phyloP scores from a whole-genome alignment of 768 basidiomycete genomes.

The Pleurotus cornucopiae region DNA sequence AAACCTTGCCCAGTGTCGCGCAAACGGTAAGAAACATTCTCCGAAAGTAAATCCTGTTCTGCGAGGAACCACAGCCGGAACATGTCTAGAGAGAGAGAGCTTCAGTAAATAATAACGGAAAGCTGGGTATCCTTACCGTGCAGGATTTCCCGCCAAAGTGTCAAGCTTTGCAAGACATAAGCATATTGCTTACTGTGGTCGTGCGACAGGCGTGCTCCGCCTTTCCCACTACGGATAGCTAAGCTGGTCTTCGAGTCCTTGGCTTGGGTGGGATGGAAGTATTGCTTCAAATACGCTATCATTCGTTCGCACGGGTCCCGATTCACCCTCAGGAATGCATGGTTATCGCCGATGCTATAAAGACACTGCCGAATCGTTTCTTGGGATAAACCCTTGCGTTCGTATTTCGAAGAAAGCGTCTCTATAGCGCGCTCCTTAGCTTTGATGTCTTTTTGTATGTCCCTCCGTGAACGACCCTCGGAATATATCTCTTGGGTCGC shows the following conservation, averaged over 20 bases:
- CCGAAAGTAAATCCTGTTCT: slow-evolving; percentile 78
- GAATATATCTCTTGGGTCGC: slow-evolving; percentile 84
- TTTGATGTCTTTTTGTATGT: slow-evolving; percentile 83
- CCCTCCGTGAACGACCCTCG: slow-evolving; percentile 65
- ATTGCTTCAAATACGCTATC: slow-evolving; percentile 70
- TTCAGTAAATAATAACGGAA: slow-evolving; percentile 3
- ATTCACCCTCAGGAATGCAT: slow-evolving; percentile 81
- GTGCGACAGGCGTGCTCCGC: slow-evolving; percentile 77
- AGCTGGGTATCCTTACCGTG: slow-evolving; percentile 49
- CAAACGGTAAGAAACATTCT: slow-evolving; percentile 70
- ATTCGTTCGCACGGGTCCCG: slow-evolving; percentile 86
- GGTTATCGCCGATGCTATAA: slow-evolving; percentile 88
- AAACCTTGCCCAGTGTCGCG: slow-evolving; percentile 90
- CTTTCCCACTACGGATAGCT: slow-evolving; percentile 77
- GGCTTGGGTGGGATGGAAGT: slow-evolving; percentile 72
- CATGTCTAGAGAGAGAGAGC: slow-evolving; percentile 53
- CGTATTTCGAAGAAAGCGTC: slow-evolving; percentile 60
- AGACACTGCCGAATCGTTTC: slow-evolving; percentile 74
- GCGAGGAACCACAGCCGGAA: slow-evolving; percentile 82
- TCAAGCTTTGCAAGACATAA: slow-evolving; percentile 82
- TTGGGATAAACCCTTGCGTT: slow-evolving; percentile 51
- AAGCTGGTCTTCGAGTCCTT: slow-evolving; percentile 63
- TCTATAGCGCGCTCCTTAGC: slow-evolving; percentile 84
- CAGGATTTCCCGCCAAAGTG: slow-evolving; percentile 82
- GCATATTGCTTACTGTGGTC: slow-evolving; percentile 84